A percentile compares a stretch with the other conserved stretches of the same genome.
These are phyloP conservation scores for Exophiala bonariae DNA, from an alignment of 2,329 filamentous ascomycete genomes.

Conservation along the genomic window DNA sequence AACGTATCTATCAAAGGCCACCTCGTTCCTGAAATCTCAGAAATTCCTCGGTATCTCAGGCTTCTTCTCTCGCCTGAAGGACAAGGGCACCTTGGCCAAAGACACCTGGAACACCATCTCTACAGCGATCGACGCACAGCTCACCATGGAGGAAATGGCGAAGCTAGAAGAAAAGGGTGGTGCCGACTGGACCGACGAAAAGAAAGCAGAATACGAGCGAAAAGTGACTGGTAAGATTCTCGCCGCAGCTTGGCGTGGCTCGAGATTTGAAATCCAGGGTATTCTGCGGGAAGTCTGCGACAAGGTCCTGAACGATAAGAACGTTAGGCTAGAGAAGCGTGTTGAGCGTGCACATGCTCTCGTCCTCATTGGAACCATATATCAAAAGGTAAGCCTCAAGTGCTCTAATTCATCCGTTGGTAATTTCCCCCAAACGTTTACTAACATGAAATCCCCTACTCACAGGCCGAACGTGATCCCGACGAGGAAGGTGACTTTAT, in stretches of 20 bases:
- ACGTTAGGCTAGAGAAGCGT: conserved; percentile 78
- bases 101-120: conserved; percentile 98
- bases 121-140: conserved; percentile 92
- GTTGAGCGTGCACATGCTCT: conserved; percentile 89
- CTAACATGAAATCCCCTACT: neutral
- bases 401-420: neutral
- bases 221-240: conserved; percentile 97
- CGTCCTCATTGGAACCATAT: conserved; percentile 84
- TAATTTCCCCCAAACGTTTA: neutral
- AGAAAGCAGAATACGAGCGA: conserved; percentile 91
- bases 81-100: conserved; percentile 95
- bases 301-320: conserved; percentile 75
- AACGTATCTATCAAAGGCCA: conserved; percentile 86
- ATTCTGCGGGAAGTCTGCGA: conserved; percentile 95
- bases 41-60: conserved; percentile 96
- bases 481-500: conserved; percentile 99
- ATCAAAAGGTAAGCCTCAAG: conserved; percentile 67
- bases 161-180: conserved; percentile 91
- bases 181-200: conserved; percentile 98
- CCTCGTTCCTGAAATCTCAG: conserved; percentile 85
- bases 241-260: conserved; percentile 92
- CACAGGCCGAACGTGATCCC: conserved; percentile 78
- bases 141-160: conserved; percentile 99
- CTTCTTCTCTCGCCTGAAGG: conserved; percentile 90
- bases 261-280: conserved; percentile 97